phyloP scores from a whole-genome alignment of 176 grass and related monocot species.

The Carex pumila region DNA sequence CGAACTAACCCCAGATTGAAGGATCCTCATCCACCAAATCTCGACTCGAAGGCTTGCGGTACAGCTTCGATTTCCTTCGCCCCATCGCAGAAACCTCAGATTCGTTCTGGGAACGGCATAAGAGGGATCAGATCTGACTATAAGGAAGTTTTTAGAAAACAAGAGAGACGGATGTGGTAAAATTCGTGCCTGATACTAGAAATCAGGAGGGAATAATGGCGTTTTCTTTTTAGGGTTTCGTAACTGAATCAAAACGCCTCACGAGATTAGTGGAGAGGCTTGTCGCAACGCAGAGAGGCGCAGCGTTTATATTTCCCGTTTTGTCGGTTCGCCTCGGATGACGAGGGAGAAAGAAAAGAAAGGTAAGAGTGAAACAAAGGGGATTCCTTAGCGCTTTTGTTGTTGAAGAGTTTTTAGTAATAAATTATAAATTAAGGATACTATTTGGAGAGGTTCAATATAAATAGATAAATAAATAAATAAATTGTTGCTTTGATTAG shows the following conservation, averaged over 20 bases:
- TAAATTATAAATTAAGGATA: not conserved
- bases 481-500: not conserved
- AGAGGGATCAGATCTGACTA: conserved; percentile 14
- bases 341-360: not conserved
- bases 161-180: not conserved
- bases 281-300: conserved; percentile 1
- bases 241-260: not conserved
- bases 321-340: not conserved
- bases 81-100: conserved; percentile 35
- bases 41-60: not conserved
- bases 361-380: not conserved
- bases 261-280: not conserved
- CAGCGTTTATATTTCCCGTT: not conserved
- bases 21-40: conserved; percentile 26
- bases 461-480: not conserved
- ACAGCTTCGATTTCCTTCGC: not conserved
- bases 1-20: conserved; percentile 41
- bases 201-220: not conserved
- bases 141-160: not conserved
- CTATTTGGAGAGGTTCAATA: not conserved
- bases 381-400: not conserved
- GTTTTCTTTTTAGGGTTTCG: not conserved
- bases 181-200: not conserved
- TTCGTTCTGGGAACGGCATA: conserved; percentile 13
- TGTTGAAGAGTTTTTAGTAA: not conserved